phyloP scores from a whole-genome alignment of 1,139 yeast genomes.

The Suhomyces choctaworum region DNA sequence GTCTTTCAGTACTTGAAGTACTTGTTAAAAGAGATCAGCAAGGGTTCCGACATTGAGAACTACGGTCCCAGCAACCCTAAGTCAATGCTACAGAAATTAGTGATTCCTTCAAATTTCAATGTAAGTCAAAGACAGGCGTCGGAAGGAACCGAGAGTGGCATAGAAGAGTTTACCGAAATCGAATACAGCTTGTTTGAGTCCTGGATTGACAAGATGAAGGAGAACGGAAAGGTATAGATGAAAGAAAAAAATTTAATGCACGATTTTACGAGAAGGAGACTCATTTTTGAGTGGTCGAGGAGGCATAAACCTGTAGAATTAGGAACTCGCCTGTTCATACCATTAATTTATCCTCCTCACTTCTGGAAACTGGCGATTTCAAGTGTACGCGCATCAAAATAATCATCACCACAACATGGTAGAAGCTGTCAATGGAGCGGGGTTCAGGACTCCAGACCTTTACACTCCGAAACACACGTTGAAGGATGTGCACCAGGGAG shows the following conservation, averaged over 20 bases:
- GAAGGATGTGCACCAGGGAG: constrained; percentile 6
- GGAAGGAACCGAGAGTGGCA: constrained; percentile 3
- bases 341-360: too few relatives aligned
- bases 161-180: constrained; percentile 41
- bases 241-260: too few relatives aligned
- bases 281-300: too few relatives aligned
- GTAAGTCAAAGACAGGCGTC: constrained; percentile 6
- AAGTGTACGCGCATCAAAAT: neutral
- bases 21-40: constrained; percentile 39
- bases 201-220: constrained; percentile 45
- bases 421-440: constrained; percentile 1
- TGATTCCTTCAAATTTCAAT: constrained; percentile 37
- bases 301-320: too few relatives aligned
- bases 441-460: constrained; percentile 11
- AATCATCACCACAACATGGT: constrained; percentile 1
- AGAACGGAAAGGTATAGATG: constrained; percentile 6
- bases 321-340: too few relatives aligned
- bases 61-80: constrained; percentile 17
- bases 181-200: constrained; percentile 44
- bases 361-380: too few relatives aligned
- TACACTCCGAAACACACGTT: constrained; percentile 12
- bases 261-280: too few relatives aligned
- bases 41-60: constrained; percentile 12
- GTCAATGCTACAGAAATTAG: constrained; percentile 29
- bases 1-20: constrained; percentile 45